Percentiles rank a stretch among this genome's conserved stretches.
phyloP scores from a whole-genome alignment of 2,329 filamentous ascomycete species.

The Trichoderma guizhouense region DNA sequence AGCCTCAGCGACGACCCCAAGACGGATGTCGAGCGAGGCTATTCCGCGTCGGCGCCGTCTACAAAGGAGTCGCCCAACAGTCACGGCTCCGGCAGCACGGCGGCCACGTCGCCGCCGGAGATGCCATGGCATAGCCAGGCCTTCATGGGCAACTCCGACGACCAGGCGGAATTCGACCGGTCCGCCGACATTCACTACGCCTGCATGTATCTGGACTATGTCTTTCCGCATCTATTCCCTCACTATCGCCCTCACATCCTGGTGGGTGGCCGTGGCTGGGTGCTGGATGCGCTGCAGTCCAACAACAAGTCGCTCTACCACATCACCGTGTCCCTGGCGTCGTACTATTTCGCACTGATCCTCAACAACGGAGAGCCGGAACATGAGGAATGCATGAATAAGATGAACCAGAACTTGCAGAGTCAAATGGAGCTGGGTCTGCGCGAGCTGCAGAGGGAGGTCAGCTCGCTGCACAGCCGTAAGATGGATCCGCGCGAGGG shows the following conservation, averaged over 20 bases:
- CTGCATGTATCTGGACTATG: slow-evolving; percentile 60
- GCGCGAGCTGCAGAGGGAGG: slow-evolving; percentile 42
- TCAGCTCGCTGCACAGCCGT: slow-evolving; percentile 35
- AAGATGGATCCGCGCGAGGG: slow-evolving; percentile 27
- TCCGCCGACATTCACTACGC: slow-evolving; percentile 41
- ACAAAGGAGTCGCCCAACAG: slow-evolving; percentile 16
- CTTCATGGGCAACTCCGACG: slow-evolving; percentile 25
- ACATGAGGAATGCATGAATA: slow-evolving; percentile 35
- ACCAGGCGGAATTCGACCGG: slow-evolving; percentile 21
- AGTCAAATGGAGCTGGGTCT: slow-evolving; percentile 44
- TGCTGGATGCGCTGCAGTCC: slow-evolving; percentile 53
- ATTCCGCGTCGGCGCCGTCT: slow-evolving; percentile 14
- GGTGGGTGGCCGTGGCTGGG: slow-evolving; percentile 58
- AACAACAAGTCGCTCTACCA: slow-evolving; percentile 59
- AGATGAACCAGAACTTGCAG: slow-evolving; percentile 40
- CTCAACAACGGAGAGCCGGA: slow-evolving; percentile 34
- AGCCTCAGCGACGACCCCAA: slow-evolving; percentile 2
- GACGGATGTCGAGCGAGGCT: slow-evolving; percentile 1
- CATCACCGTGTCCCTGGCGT: slow-evolving; percentile 52
- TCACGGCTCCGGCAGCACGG: slow-evolving; percentile 17
- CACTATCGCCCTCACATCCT: slow-evolving; percentile 57
- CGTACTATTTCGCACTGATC: slow-evolving; percentile 54
- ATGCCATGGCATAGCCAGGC: slow-evolving; percentile 33
- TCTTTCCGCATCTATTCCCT: slow-evolving; percentile 61
- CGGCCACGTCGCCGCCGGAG: slow-evolving; percentile 31